Evolutionary conservation across 306 rosid species (phyloP).

Genomic region (Cucumis hystrix): DNA sequence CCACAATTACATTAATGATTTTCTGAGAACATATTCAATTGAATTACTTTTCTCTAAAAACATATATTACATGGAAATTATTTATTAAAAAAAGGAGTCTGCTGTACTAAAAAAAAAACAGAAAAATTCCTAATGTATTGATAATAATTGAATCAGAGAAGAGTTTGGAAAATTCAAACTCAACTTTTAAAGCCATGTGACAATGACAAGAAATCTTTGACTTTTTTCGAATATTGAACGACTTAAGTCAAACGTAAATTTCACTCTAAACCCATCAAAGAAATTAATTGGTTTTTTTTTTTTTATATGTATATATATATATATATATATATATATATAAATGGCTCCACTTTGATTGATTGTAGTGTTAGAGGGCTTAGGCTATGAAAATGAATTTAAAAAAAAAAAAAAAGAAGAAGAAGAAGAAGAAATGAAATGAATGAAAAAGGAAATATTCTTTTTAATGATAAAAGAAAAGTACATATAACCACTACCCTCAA

Average conservation of each 20-base stretch:
- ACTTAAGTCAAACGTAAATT: background rate
- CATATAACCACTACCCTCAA: constrained; percentile 4
- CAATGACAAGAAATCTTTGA: background rate
- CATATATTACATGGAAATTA: background rate
- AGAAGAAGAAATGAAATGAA: background rate
- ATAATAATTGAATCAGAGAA: background rate
- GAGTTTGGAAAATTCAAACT: background rate
- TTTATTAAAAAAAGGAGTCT: background rate
- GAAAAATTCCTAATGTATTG: background rate
- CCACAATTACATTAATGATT: background rate
- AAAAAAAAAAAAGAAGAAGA: background rate
- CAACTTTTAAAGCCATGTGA: background rate
- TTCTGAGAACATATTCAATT: background rate
- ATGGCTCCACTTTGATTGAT: no score
- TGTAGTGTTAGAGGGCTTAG: no score
- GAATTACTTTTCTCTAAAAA: background rate
- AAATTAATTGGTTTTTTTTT: background rate
- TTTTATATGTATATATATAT: background rate
- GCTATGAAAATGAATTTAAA: background rate
- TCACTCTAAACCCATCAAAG: background rate
- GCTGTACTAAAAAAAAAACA: background rate
- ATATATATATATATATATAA: no score
- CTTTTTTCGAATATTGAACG: background rate
- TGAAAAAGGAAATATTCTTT: background rate
- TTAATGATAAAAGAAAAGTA: background rate